Conservation (phyloP, 2,329 filamentous ascomycete genomes). For the Nigrospora osmanthi region DNA sequence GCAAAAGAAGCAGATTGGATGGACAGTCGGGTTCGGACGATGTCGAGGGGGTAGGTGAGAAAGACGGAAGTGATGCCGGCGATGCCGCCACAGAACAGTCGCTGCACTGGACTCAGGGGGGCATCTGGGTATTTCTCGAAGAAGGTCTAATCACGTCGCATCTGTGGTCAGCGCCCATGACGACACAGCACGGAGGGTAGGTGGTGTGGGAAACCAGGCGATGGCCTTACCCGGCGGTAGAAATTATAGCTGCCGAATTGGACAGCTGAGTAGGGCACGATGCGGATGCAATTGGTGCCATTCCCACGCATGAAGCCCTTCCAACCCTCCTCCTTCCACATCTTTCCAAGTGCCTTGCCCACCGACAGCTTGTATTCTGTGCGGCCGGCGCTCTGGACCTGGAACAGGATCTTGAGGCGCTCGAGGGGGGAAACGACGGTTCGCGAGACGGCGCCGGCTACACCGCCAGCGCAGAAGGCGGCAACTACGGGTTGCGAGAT, state of each 20-base stretch:
- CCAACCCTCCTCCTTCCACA: slow-evolving; percentile 97
- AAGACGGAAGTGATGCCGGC: slow-evolving; percentile 95
- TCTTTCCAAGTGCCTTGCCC: slow-evolving; percentile 80
- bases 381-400: slow-evolving; percentile 83
- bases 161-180: not conserved
- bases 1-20: slow-evolving; percentile 98
- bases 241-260: slow-evolving; percentile 98
- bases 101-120: slow-evolving; percentile 64
- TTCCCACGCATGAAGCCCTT: slow-evolving; percentile 96
- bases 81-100: slow-evolving; percentile 81
- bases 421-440: slow-evolving; percentile 96
- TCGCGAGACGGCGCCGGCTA: slow-evolving; percentile 92
- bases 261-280: slow-evolving; percentile 95
- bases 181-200: not conserved
- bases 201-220: not conserved
- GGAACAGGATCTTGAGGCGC: slow-evolving; percentile 94
- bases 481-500: slow-evolving; percentile 80
- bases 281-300: slow-evolving; percentile 95
- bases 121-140: slow-evolving; percentile 70
- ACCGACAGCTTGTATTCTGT: slow-evolving; percentile 93
- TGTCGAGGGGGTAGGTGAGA: slow-evolving; percentile 93
- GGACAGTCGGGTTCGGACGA: slow-evolving; percentile 88
- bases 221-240: slow-evolving; percentile 72
- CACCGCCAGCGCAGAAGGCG: slow-evolving; percentile 87
- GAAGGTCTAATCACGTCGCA: slow-evolving; percentile 43